These are phyloP conservation scores for Conticribra weissflogii DNA, from an alignment of 108 stramenopile species.

Conservation along the genomic window DNA sequence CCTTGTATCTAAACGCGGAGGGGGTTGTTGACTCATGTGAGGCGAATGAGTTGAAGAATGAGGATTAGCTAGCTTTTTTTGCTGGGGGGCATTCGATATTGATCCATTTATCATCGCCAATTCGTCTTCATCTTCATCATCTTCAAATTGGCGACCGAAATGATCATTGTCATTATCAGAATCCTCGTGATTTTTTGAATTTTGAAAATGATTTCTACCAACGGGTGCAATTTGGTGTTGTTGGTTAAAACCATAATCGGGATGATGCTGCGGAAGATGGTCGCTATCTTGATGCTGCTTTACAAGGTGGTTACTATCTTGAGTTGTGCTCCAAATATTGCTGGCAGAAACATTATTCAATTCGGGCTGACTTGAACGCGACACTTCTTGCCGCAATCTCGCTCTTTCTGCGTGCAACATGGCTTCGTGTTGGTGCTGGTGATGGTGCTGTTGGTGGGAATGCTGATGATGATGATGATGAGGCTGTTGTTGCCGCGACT, in stretches of 20 bases:
- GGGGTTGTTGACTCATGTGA: no score
- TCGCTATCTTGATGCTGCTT: no score
- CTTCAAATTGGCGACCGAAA: not conserved
- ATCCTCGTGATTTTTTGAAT: constrained; percentile 1
- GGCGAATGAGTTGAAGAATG: no score
- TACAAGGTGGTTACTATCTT: not conserved
- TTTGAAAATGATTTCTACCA: constrained; percentile 8
- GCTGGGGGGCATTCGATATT: no score
- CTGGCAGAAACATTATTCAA: not conserved
- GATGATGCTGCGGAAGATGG: constrained; percentile 1
- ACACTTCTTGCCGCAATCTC: not conserved
- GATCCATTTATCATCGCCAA: constrained; percentile 6
- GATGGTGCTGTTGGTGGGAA: no score
- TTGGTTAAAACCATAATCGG: not conserved
- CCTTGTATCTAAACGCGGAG: no score
- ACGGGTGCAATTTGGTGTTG: not conserved
- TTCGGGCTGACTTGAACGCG: not conserved
- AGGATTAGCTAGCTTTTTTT: no score
- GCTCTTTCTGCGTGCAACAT: constrained; percentile 10
- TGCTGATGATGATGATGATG: no score
- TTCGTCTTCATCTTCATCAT: not conserved
- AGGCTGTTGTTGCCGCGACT: no score
- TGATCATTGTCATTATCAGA: constrained; percentile 1
- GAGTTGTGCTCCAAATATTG: not conserved
- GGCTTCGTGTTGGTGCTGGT: constrained; percentile 40